Conservation (phyloP, 139 green algal genomes). For the Coccomyxa sp. region DNA sequence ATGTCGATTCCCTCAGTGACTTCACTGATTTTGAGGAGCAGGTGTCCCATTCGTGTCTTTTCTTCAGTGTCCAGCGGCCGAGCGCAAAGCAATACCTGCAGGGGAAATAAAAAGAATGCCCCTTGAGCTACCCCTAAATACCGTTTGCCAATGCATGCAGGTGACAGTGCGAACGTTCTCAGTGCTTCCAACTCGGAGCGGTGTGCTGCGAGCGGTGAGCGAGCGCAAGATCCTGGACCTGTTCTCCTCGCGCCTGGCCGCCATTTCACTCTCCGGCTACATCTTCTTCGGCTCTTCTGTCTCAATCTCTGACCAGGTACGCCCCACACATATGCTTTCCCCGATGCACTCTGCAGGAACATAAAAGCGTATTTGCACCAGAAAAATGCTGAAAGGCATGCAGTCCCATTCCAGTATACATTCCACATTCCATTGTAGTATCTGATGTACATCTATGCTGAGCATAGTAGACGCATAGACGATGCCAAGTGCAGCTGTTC, state of each 20-base stretch:
- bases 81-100: too few relatives aligned
- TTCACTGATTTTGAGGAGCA: too few relatives aligned
- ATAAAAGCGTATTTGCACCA: conserved; percentile 5
- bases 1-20: too few relatives aligned
- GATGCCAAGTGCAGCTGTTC: too few relatives aligned
- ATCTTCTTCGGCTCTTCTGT: conserved; percentile 78
- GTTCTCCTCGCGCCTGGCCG: conserved; percentile 36
- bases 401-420: too few relatives aligned
- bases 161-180: conserved; percentile 37
- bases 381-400: background rate
- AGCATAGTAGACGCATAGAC: too few relatives aligned
- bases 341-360: background rate
- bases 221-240: conserved; percentile 43
- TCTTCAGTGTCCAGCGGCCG: too few relatives aligned
- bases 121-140: too few relatives aligned
- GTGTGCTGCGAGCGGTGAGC: conserved; percentile 37
- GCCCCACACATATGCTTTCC: background rate
- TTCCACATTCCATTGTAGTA: too few relatives aligned
- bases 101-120: too few relatives aligned
- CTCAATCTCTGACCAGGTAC: conserved; percentile 46
- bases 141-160: conserved; percentile 3
- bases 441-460: too few relatives aligned
- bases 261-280: conserved; percentile 63
- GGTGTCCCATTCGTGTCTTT: too few relatives aligned
- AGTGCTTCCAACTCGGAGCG: conserved; percentile 32